Percentiles rank a stretch among this genome's conserved stretches.
phyloP scores from a whole-genome alignment of 164 flowering plant species.

The Magnolia changhungtana region DNA sequence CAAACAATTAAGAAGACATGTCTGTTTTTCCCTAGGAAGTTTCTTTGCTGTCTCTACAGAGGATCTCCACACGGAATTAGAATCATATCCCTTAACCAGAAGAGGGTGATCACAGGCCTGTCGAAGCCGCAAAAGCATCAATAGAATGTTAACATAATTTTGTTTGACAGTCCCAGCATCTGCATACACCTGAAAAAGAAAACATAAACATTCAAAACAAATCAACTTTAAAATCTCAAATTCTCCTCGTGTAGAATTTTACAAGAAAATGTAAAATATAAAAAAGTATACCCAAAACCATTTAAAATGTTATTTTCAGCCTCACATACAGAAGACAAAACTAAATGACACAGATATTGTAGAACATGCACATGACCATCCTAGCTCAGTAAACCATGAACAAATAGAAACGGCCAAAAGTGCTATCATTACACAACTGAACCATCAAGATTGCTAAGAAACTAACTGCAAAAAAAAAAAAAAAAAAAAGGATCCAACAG shows the following conservation, averaged over 20 bases:
- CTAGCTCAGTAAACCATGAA: too few species aligned
- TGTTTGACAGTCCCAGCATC: constrained; percentile 92
- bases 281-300: neutral
- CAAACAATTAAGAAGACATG: constrained; percentile 44
- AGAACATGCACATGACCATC: too few species aligned
- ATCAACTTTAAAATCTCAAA: neutral
- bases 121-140: constrained; percentile 94
- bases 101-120: constrained; percentile 97
- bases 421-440: neutral
- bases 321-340: too few species aligned
- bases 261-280: neutral
- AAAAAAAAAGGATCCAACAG: neutral
- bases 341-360: too few species aligned
- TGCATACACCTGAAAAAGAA: constrained; percentile 65
- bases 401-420: too few species aligned
- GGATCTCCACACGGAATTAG: constrained; percentile 48
- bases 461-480: neutral
- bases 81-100: constrained; percentile 65
- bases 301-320: neutral
- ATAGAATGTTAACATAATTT: constrained; percentile 86
- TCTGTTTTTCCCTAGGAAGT: constrained; percentile 56
- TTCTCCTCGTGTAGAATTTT: too few species aligned
- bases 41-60: constrained; percentile 59
- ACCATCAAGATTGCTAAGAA: neutral
- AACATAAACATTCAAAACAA: constrained; percentile 2